phyloP scores from a whole-genome alignment of 2,329 filamentous ascomycete species.

The Grosmannia penicillata region DNA sequence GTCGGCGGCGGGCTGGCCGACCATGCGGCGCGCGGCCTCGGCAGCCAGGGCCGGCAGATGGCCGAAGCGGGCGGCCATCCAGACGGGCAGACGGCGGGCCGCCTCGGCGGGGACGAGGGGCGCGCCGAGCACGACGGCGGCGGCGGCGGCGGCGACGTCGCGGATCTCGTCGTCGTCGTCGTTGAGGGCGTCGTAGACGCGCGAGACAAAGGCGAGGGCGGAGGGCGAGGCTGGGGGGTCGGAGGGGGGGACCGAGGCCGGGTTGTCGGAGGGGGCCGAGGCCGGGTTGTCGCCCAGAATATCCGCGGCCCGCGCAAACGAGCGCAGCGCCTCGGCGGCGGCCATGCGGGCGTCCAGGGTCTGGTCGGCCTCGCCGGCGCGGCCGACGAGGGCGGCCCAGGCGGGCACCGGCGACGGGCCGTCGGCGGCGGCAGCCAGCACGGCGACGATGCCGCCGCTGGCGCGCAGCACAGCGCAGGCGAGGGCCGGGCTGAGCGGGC shows the following conservation, averaged over 20 bases:
- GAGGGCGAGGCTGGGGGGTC: slow-evolving; percentile 15
- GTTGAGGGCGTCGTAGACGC: slow-evolving; percentile 62
- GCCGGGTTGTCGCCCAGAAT: too few relatives aligned
- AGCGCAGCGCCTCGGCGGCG: slow-evolving; percentile 37
- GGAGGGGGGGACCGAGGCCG: not conserved
- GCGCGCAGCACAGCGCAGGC: slow-evolving; percentile 32
- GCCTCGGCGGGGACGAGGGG: slow-evolving; percentile 32
- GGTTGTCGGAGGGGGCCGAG: slow-evolving; percentile 6
- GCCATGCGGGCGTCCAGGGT: slow-evolving; percentile 52
- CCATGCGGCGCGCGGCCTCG: slow-evolving; percentile 27
- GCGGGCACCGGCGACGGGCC: slow-evolving; percentile 9
- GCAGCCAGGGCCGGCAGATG: slow-evolving; percentile 21
- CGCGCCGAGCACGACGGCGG: slow-evolving; percentile 27
- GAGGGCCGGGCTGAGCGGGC: slow-evolving; percentile 30
- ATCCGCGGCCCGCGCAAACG: too few relatives aligned
- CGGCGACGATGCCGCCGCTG: slow-evolving; percentile 31
- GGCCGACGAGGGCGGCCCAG: slow-evolving; percentile 36
- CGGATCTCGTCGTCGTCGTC: slow-evolving; percentile 91
- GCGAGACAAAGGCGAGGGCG: slow-evolving; percentile 45
- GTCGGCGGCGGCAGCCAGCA: slow-evolving; percentile 2
- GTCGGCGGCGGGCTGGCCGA: slow-evolving; percentile 14
- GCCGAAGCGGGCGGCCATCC: slow-evolving; percentile 23
- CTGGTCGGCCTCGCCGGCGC: slow-evolving; percentile 34
- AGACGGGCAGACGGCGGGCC: slow-evolving; percentile 26
- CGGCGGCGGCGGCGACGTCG: slow-evolving; percentile 40